Base-by-base conservation (phyloP, 148 eudicot species). In the Dianthus caryophyllus region DNA sequence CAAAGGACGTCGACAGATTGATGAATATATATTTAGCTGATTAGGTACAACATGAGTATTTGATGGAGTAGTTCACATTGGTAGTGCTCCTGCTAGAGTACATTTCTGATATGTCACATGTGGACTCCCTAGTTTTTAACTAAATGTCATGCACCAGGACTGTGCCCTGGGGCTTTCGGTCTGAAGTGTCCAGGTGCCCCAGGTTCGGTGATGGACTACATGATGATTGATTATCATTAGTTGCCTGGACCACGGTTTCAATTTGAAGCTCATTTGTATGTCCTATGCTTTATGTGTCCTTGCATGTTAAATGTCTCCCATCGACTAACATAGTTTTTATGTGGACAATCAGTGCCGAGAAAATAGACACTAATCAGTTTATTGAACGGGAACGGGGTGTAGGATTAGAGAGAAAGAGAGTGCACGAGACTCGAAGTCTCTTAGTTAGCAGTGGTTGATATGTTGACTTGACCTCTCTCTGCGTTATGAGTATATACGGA, bases 71-170 rank as follows among this genome's bases (percentile, higher is more conserved):
- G 20, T 15, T 9, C 36, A 36, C 65, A 21, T 38, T 4, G 46
- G 46, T 38, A 38, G 26, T 38, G 8, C 26, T 36, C 41, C 11
- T 69, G 20, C 69, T 22, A 2, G 16, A 24, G 51, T 64, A 20
- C 38, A 36, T 17, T 52, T 27, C 16, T 4, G 24, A 51, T 60
- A 49, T 66, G 21, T 24, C 38, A 53, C n/a, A n/a, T n/a, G n/a
- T n/a, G n/a, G n/a, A 64, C 56, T 65, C 50, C 59, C 61, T 77
- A 77, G 31, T 72, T 80, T 18, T 80, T 70, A 76, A 79, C 15
- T 43, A 76, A 77, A 69, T 84, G 83, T 18, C 88, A 85, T 15
- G 81, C 83, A 2, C 88, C 88, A 2, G 88, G 88, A 67, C 88
- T 84, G 22, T 65, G 85, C 41, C 88, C 83, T 27, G 85, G 83